Conservation (phyloP, 139 green algal genomes). For the Closterium sp. region DNA sequence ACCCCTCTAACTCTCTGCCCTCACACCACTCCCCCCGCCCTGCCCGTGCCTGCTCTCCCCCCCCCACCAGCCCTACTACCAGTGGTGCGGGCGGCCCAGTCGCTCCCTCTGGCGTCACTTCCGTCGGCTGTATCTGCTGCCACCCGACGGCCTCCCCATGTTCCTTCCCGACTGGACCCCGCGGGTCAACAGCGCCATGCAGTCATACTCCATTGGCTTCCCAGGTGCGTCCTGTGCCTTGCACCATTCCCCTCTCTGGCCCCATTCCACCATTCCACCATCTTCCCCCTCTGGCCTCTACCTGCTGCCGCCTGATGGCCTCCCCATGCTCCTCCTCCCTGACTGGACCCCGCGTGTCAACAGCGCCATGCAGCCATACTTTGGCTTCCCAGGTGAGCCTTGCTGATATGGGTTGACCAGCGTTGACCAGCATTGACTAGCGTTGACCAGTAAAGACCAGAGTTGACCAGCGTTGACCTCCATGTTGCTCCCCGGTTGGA, state of each 20-base stretch:
- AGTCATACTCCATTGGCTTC: background rate
- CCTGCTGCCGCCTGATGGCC: background rate
- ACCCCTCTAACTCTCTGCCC: too few species aligned
- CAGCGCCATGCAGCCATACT: background rate
- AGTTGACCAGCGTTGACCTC: background rate
- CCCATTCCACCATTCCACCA: background rate
- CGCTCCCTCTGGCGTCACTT: slow-evolving; percentile 17
- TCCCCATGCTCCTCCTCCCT: background rate
- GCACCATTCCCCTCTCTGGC: background rate
- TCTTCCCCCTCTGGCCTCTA: background rate
- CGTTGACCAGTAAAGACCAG: too few species aligned
- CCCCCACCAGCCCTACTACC: slow-evolving; percentile 3
- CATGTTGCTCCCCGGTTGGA: slow-evolving; percentile 10
- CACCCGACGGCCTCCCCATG: background rate
- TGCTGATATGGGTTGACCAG: too few species aligned
- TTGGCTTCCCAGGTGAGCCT: too few species aligned
- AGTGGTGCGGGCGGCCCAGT: slow-evolving; percentile 17
- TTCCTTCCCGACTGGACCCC: too few species aligned
- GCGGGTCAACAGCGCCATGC: too few species aligned
- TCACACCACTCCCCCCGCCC: too few species aligned
- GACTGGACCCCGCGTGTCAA: background rate
- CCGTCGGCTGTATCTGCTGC: slow-evolving; percentile 8
- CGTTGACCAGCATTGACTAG: too few species aligned
- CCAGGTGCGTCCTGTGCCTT: background rate
- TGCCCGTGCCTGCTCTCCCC: too few species aligned